Conservation (phyloP, 2,329 filamentous ascomycete genomes). For the Hawksworthiomyces lignivorus region DNA sequence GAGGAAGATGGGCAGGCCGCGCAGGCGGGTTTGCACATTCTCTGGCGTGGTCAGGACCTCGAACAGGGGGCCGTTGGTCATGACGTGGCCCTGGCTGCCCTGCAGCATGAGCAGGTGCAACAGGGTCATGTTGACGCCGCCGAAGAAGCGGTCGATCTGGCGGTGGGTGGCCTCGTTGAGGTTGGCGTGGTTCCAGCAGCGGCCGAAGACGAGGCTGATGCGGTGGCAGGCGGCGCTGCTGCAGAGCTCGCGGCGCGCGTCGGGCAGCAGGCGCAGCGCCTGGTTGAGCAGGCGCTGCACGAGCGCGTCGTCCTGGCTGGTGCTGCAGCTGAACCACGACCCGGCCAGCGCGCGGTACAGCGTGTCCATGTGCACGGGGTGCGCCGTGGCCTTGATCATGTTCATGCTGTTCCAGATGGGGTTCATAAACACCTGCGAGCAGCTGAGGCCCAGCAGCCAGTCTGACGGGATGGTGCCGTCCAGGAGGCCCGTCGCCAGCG, state of each 20-base stretch:
- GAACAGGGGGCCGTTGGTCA: constrained; percentile 41
- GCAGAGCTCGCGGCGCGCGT: constrained; percentile 48
- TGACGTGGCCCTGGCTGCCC: constrained; percentile 43
- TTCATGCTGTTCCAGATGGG: constrained; percentile 50
- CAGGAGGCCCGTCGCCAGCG: constrained; percentile 49
- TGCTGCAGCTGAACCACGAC: constrained; percentile 48
- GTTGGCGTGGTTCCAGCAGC: constrained; percentile 57
- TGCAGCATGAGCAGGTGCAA: constrained; percentile 49
- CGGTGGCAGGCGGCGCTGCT: constrained; percentile 55
- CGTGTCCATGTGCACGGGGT: constrained; percentile 40
- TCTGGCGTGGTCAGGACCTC: constrained; percentile 38
- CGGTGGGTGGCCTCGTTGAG: constrained; percentile 59
- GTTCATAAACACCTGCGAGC: constrained; percentile 57
- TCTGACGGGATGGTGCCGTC: constrained; percentile 50
- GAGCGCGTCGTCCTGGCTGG: constrained; percentile 35
- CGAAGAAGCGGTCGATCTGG: constrained; percentile 54
- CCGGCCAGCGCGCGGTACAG: constrained; percentile 42
- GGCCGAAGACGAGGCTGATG: constrained; percentile 51
- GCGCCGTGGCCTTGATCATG: constrained; percentile 44
- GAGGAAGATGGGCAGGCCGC: constrained; percentile 46
- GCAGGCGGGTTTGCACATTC: constrained; percentile 40
- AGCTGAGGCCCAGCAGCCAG: constrained; percentile 52
- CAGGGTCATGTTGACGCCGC: constrained; percentile 53
- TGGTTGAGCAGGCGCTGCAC: constrained; percentile 48
- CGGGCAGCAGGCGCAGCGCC: constrained; percentile 49